These are phyloP conservation scores for Helminthosporium solani DNA, from an alignment of 2,329 filamentous ascomycete genomes.

Conservation along the genomic window DNA sequence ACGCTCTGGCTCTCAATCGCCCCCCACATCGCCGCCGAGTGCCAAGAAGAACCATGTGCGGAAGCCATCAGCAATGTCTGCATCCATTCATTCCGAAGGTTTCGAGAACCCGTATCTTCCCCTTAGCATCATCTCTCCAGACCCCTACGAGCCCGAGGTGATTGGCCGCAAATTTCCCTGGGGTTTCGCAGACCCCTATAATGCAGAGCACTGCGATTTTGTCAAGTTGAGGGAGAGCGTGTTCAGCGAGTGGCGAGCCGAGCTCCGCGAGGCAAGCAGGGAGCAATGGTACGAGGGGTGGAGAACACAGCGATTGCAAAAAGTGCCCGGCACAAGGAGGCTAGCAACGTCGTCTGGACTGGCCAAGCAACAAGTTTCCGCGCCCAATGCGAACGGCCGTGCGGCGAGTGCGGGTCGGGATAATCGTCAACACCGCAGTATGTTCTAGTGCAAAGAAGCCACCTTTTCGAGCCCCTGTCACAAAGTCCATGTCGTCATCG, in stretches of 20 bases:
- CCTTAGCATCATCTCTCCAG: conserved; percentile 90
- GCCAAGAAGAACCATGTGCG: conserved; percentile 41
- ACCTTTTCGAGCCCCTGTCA: too few relatives aligned
- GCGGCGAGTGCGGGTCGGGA: conserved; percentile 36
- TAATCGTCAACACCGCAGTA: conserved; percentile 26
- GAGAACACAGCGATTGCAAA: conserved; percentile 63
- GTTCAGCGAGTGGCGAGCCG: conserved; percentile 88
- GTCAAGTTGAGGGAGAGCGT: conserved; percentile 84
- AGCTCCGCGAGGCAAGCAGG: conserved; percentile 84
- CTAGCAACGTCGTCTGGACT: conserved; percentile 34
- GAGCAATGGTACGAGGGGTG: conserved; percentile 96
- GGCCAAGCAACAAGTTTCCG: conserved; percentile 23
- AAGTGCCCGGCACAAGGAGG: conserved; percentile 22
- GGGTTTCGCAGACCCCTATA: conserved; percentile 94
- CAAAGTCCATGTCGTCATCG: too few relatives aligned
- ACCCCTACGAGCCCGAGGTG: conserved; percentile 78
- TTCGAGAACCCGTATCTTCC: conserved; percentile 69
- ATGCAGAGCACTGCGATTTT: conserved; percentile 92
- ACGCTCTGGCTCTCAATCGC: conserved; percentile 33
- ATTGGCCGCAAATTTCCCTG: conserved; percentile 90
- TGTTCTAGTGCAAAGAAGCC: conserved; percentile 23
- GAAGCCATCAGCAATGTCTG: conserved; percentile 44
- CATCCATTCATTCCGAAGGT: conserved; percentile 39
- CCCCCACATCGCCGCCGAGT: conserved; percentile 36
- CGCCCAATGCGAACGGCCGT: conserved; percentile 33